phyloP scores from a whole-genome alignment of 139 green algal species.

The Tetradesmus obliquus region DNA sequence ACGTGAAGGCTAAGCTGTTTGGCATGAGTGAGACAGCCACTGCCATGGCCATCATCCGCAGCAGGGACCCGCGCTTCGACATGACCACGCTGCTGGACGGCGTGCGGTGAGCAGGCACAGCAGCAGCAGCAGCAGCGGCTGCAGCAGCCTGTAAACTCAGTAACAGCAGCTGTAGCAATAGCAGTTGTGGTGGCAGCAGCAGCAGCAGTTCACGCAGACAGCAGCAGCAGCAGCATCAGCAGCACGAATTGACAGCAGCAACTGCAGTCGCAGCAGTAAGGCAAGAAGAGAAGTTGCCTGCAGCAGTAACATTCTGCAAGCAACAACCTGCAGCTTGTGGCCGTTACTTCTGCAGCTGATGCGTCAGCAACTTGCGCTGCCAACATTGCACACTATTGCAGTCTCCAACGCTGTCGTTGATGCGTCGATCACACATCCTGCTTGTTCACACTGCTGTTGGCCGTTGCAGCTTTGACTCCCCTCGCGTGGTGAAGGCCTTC shows the following conservation, averaged over 20 bases:
- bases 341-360: neutral
- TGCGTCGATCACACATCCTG: too few relatives aligned
- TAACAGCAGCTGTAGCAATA: neutral
- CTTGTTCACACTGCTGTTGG: too few relatives aligned
- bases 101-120: conserved; percentile 51
- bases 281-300: neutral
- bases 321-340: neutral
- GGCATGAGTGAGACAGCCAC: conserved; percentile 78
- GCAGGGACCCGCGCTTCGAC: conserved; percentile 89
- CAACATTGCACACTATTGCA: too few relatives aligned
- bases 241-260: neutral
- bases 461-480: conserved; percentile 10
- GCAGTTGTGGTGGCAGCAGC: neutral
- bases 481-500: conserved; percentile 55
- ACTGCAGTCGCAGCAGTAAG: neutral
- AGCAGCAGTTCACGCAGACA: neutral
- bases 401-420: too few relatives aligned
- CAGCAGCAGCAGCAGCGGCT: neutral
- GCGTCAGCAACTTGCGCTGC: too few relatives aligned
- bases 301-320: neutral
- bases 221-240: neutral
- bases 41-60: conserved; percentile 87
- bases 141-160: neutral
- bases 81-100: conserved; percentile 82
- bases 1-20: conserved; percentile 82